A percentile compares a stretch with the other conserved stretches of the same genome.
phyloP scores from a whole-genome alignment of 345 rosid genomes.

The Erucastrum elatum region DNA sequence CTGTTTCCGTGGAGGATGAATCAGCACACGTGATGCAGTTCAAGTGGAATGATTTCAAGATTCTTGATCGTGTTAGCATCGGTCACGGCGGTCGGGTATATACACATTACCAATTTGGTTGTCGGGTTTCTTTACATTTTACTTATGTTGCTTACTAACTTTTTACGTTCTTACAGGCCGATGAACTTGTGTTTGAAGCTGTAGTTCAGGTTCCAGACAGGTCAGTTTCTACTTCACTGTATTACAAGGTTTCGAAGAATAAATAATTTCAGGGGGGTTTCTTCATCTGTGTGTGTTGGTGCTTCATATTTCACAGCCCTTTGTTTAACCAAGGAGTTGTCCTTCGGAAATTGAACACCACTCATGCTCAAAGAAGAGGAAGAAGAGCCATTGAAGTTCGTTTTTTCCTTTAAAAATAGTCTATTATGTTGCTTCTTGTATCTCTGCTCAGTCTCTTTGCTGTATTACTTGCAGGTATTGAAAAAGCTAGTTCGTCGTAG shows the following conservation, averaged over 20 bases:
- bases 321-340: slow-evolving; percentile 79
- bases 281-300: slow-evolving; percentile 27
- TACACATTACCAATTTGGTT: neutral
- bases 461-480: slow-evolving; percentile 57
- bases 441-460: neutral
- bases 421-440: neutral
- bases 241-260: slow-evolving; percentile 18
- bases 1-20: slow-evolving; percentile 47
- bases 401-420: neutral
- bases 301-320: slow-evolving; percentile 60
- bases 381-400: slow-evolving; percentile 85
- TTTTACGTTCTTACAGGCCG: slow-evolving; percentile 48
- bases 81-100: slow-evolving; percentile 91
- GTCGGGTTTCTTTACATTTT: neutral
- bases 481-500: slow-evolving; percentile 77
- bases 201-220: slow-evolving; percentile 64
- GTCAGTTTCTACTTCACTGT: slow-evolving; percentile 43
- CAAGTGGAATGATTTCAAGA: slow-evolving; percentile 71
- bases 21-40: slow-evolving; percentile 67
- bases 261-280: neutral
- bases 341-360: slow-evolving; percentile 65
- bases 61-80: slow-evolving; percentile 73
- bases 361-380: slow-evolving; percentile 86
- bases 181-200: slow-evolving; percentile 88
- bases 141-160: neutral